Percentiles rank a stretch among this genome's conserved stretches.
Conservation (phyloP, 2,329 filamentous ascomycete species). For the Diplodia mutila region DNA sequence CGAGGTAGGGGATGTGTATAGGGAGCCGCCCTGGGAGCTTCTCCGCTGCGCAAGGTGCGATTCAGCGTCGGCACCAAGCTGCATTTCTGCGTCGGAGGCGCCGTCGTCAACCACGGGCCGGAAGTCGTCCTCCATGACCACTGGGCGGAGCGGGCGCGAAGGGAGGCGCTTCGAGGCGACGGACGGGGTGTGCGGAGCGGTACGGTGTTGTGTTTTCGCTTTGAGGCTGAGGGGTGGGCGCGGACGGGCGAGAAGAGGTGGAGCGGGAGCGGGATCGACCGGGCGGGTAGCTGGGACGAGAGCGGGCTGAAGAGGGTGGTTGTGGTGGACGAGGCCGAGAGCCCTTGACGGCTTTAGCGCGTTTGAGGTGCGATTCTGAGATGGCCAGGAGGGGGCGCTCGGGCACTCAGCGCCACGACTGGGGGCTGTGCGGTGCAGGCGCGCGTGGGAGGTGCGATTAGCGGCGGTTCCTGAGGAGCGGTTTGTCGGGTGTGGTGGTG, state of each 20-base stretch:
- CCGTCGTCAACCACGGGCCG: constrained; percentile 16
- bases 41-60: constrained; percentile 3
- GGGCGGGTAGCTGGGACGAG: constrained; percentile 11
- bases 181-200: neutral
- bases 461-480: neutral
- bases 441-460: constrained; percentile 1
- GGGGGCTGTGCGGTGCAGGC: constrained; percentile 1
- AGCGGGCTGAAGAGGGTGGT: constrained; percentile 12
- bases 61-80: constrained; percentile 18
- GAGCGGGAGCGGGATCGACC: constrained; percentile 16
- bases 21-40: constrained; percentile 24
- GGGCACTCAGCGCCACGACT: constrained; percentile 19
- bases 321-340: constrained; percentile 17
- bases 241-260: constrained; percentile 6
- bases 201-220: neutral
- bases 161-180: neutral
- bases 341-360: constrained; percentile 17
- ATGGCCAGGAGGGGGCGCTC: constrained; percentile 23
- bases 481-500: neutral
- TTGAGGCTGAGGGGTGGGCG: neutral
- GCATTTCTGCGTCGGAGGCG: constrained; percentile 24
- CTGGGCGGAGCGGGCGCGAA: constrained; percentile 5
- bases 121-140: constrained; percentile 25
- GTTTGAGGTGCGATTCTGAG: constrained; percentile 22
- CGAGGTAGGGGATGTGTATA: constrained; percentile 40